phyloP scores from a whole-genome alignment of 2,329 filamentous ascomycete genomes.

The Ascochyta pisi region DNA sequence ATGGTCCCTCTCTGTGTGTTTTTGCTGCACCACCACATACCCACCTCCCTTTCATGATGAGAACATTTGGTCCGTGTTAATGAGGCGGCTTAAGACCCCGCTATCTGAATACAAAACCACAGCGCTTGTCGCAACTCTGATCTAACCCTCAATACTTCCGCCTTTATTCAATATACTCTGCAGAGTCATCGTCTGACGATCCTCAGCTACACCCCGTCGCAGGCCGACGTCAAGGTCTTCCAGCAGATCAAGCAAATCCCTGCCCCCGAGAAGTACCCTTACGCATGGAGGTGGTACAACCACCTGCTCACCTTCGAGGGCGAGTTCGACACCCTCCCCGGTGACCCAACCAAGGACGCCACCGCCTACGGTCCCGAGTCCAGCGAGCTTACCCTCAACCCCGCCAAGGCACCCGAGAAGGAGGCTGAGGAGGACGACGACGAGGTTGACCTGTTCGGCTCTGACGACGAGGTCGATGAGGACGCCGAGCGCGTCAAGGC shows the following conservation, averaged over 20 bases:
- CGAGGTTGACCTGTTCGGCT: constrained; percentile 92
- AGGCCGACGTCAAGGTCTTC: constrained; percentile 96
- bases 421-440: constrained; percentile 66
- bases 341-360: constrained; percentile 88
- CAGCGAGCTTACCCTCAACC: constrained; percentile 79
- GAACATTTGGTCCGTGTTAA: constrained; percentile 95
- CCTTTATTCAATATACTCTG: constrained; percentile 11
- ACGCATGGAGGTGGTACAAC: constrained; percentile 98
- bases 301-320: constrained; percentile 92
- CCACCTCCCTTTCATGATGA: constrained; percentile 69
- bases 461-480: constrained; percentile 70
- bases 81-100: constrained; percentile 93
- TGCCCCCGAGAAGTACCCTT: constrained; percentile 84
- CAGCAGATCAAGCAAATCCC: constrained; percentile 83
- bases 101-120: constrained; percentile 77
- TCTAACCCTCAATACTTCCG: constrained; percentile 27
- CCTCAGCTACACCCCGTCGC: constrained; percentile 71
- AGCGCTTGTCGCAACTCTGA: constrained; percentile 80
- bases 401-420: constrained; percentile 78
- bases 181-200: constrained; percentile 34
- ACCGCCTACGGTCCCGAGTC: constrained; percentile 90
- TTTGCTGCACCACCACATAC: constrained; percentile 32
- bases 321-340: constrained; percentile 89
- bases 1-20: constrained; percentile 22
- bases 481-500: constrained; percentile 85